Percentiles rank a stretch among this genome's conserved stretches.
These are phyloP conservation scores for Saturnispora besseyi DNA, from an alignment of 805 yeast genomes.

Conservation along the genomic window DNA sequence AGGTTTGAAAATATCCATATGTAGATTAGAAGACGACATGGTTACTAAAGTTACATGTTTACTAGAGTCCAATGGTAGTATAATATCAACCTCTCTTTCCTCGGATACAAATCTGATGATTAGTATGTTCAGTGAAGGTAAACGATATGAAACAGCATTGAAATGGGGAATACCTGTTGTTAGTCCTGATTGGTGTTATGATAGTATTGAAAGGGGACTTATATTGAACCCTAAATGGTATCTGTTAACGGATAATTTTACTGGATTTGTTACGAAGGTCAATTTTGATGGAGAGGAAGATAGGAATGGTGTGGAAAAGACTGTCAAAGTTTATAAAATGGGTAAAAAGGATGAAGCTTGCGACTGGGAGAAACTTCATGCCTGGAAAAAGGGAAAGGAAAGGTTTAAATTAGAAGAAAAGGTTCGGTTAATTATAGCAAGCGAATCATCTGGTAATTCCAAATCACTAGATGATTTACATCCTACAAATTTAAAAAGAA, in stretches of 20 bases:
- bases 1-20: constrained; percentile 33
- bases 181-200: constrained; percentile 45
- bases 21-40: constrained; percentile 19
- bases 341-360: constrained; percentile 14
- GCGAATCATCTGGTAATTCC: neutral
- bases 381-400: constrained; percentile 11
- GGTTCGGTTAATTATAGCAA: neutral
- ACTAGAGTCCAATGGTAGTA: constrained; percentile 40
- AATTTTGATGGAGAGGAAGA: constrained; percentile 15
- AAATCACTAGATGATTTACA: constrained; percentile 1
- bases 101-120: constrained; percentile 36
- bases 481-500: neutral
- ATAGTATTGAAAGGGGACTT: constrained; percentile 37
- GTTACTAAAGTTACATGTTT: constrained; percentile 23
- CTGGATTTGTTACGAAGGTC: constrained; percentile 31
- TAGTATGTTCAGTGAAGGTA: constrained; percentile 43
- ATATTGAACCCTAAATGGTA: constrained; percentile 34
- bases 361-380: constrained; percentile 11
- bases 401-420: constrained; percentile 7
- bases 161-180: constrained; percentile 48
- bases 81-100: constrained; percentile 40
- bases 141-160: constrained; percentile 41
- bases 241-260: constrained; percentile 25
- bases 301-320: constrained; percentile 3
- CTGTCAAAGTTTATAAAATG: constrained; percentile 11